A percentile compares a stretch with the other conserved stretches of the same genome.
Conservation (phyloP, 2,329 filamentous ascomycete species). For the Magnaporthiopsis incrustans region DNA sequence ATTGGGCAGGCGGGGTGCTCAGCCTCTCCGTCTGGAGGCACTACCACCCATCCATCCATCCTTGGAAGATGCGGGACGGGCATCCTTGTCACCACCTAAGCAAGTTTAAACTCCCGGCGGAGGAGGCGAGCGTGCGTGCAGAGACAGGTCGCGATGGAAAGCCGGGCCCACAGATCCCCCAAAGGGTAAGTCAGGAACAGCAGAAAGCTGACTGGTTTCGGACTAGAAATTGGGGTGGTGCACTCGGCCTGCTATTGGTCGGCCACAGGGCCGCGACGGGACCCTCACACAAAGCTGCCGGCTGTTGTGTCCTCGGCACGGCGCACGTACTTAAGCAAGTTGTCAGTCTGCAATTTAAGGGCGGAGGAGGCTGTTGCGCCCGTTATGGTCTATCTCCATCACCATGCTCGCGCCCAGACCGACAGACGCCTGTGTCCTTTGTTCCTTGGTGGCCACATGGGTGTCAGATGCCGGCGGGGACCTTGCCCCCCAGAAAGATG, state of each 20-base stretch:
- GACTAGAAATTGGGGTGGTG: constrained; percentile 5
- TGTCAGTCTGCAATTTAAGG: not conserved
- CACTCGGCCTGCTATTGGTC: constrained; percentile 3
- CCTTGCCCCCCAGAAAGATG: not conserved
- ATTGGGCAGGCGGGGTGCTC: too few species aligned
- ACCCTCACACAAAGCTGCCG: not conserved
- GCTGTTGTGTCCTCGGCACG: not conserved
- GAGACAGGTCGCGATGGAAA: not conserved
- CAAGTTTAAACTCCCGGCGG: not conserved
- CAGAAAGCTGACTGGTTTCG: constrained; percentile 8
- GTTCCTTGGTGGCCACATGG: not conserved
- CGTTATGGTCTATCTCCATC: not conserved
- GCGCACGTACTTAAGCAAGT: not conserved
- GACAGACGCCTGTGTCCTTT: not conserved
- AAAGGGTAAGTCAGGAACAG: constrained; percentile 6
- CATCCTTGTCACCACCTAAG: not conserved
- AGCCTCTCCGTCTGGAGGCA: too few species aligned
- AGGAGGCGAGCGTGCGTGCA: not conserved
- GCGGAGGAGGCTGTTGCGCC: not conserved
- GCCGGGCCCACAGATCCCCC: constrained; percentile 3
- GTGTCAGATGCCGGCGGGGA: not conserved
- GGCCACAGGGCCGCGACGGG: not conserved
- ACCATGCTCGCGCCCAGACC: not conserved
- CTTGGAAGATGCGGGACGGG: not conserved
- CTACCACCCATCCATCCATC: not conserved